phyloP scores from a whole-genome alignment of 1,284 basidiomycete genomes.

The Agaricales sp. region DNA sequence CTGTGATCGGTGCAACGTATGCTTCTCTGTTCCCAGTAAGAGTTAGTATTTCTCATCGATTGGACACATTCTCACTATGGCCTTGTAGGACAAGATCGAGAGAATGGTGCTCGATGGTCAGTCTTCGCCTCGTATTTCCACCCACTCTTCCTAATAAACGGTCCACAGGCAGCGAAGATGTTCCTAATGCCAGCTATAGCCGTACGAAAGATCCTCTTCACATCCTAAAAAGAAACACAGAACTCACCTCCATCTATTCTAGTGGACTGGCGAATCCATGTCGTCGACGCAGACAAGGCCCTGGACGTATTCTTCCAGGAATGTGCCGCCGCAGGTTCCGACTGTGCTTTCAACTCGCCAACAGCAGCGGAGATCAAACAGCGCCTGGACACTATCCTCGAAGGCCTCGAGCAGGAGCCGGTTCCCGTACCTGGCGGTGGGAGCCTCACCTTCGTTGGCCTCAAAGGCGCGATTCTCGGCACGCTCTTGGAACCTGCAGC shows the following conservation, averaged over 20 bases:
- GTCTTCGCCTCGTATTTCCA: not conserved
- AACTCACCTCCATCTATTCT: not conserved
- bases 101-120: slow-evolving; percentile 1
- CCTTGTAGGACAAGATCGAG: slow-evolving; percentile 1
- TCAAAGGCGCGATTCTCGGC: not conserved
- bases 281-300: not conserved
- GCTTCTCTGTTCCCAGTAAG: slow-evolving; percentile 3
- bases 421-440: slow-evolving; percentile 1
- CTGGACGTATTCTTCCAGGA: not conserved
- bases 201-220: not conserved
- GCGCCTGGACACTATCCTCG: not conserved
- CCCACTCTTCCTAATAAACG: not conserved
- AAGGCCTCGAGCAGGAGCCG: not conserved
- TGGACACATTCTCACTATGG: not conserved
- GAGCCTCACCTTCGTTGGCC: not conserved
- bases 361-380: not conserved
- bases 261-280: not conserved
- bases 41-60: not conserved
- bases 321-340: not conserved
- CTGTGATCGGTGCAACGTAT: not conserved
- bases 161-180: not conserved
- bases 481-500: not conserved
- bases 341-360: not conserved
- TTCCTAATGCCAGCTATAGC: not conserved
- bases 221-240: not conserved